phyloP scores from a whole-genome alignment of 371 early-diverging fungal genomes.

The Basidiobolus meristosporus region DNA sequence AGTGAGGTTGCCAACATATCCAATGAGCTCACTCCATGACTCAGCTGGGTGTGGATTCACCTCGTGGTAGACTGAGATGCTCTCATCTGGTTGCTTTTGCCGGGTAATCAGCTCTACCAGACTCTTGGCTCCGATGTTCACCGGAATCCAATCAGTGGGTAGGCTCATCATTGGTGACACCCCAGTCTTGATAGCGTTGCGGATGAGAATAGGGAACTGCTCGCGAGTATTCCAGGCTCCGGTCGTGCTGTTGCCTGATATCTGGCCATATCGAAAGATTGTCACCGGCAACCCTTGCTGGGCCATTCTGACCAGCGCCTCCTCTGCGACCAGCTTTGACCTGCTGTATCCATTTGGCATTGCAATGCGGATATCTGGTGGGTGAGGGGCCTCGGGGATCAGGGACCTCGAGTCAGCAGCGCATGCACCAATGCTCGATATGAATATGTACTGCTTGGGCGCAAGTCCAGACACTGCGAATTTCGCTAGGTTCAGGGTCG shows the following conservation, averaged over 20 bases:
- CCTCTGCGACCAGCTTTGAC: slow-evolving; percentile 17
- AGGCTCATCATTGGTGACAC: too few relatives aligned
- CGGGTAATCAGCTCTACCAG: neutral
- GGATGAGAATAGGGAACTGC: slow-evolving; percentile 10
- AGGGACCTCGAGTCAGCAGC: neutral
- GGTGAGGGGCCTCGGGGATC: slow-evolving; percentile 9
- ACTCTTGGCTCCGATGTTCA: neutral
- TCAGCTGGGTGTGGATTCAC: too few relatives aligned
- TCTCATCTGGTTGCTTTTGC: too few relatives aligned
- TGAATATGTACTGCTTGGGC: slow-evolving; percentile 1
- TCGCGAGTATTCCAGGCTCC: slow-evolving; percentile 21
- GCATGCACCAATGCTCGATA: slow-evolving; percentile 3
- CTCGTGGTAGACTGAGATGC: too few relatives aligned
- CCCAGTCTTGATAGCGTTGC: neutral
- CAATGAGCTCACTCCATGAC: too few relatives aligned
- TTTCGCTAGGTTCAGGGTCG: neutral
- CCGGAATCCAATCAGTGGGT: slow-evolving; percentile 1
- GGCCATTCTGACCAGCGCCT: slow-evolving; percentile 4
- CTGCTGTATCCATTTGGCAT: slow-evolving; percentile 20
- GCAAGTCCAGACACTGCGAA: neutral
- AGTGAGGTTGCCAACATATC: too few relatives aligned
- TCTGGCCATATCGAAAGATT: slow-evolving; percentile 18
- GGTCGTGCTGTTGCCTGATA: slow-evolving; percentile 12
- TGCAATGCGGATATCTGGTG: neutral
- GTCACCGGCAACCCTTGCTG: slow-evolving; percentile 11